Percentiles rank a stretch among this genome's conserved stretches.
phyloP scores from a whole-genome alignment of 2,329 filamentous ascomycete species.

The Pleomassaria siparia region DNA sequence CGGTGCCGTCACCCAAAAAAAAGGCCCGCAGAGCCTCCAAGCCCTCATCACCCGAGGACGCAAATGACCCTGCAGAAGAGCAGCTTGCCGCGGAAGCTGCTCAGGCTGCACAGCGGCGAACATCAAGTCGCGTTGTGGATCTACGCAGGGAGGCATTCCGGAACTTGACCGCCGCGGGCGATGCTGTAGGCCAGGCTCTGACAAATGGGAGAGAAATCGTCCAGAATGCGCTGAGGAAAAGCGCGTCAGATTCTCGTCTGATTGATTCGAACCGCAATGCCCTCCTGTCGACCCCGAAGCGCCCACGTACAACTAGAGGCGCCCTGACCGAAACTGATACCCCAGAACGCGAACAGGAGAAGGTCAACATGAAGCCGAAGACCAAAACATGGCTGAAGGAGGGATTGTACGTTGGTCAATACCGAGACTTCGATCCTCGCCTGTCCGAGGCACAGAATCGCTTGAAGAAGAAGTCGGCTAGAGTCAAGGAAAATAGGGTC shows the following conservation, averaged over 20 bases:
- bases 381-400: slow-evolving; percentile 78
- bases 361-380: slow-evolving; percentile 37
- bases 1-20: slow-evolving; percentile 23
- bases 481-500: slow-evolving; percentile 53
- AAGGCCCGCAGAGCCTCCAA: slow-evolving; percentile 12
- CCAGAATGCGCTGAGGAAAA: slow-evolving; percentile 29
- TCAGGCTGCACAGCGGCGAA: slow-evolving; percentile 36
- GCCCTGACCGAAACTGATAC: slow-evolving; percentile 1
- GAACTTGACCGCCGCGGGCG: slow-evolving; percentile 32
- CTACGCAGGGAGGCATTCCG: slow-evolving; percentile 36
- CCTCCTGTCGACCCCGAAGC: slow-evolving; percentile 21
- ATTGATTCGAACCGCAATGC: slow-evolving; percentile 17
- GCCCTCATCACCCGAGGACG: slow-evolving; percentile 8
- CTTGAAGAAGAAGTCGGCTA: slow-evolving; percentile 32
- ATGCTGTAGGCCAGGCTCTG: slow-evolving; percentile 32
- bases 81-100: slow-evolving; percentile 36
- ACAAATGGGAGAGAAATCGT: slow-evolving; percentile 42
- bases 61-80: slow-evolving; percentile 29
- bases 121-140: slow-evolving; percentile 34
- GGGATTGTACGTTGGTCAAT: slow-evolving; percentile 86
- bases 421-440: slow-evolving; percentile 43
- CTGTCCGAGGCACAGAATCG: slow-evolving; percentile 51
- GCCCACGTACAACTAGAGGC: slow-evolving; percentile 20
- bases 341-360: slow-evolving; percentile 13
- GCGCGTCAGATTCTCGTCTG: slow-evolving; percentile 25